Evolutionary conservation across 2,329 filamentous ascomycete species (phyloP).

Genomic region (Botrytis fragariae): DNA sequence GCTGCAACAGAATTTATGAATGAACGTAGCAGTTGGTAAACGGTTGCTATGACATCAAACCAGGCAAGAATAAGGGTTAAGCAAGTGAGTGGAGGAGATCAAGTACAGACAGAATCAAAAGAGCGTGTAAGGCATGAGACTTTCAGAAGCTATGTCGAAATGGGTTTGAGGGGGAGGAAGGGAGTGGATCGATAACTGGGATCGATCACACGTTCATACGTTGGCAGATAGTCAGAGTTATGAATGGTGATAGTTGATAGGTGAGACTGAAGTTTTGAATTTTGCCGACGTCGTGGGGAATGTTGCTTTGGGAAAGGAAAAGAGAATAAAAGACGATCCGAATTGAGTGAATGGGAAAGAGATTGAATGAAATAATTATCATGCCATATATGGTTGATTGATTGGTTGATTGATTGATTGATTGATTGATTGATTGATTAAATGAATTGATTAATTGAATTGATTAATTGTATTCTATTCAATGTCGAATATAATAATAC

Average conservation of each 20-base stretch:
- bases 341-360: neutral
- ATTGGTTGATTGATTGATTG: neutral
- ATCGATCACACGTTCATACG: constrained; percentile 2
- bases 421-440: too few relatives aligned
- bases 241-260: neutral
- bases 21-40: neutral
- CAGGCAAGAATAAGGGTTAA: constrained; percentile 6
- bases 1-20: neutral
- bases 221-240: neutral
- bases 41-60: constrained; percentile 13
- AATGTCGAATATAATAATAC: neutral
- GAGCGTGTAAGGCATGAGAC: neutral
- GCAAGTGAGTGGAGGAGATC: constrained; percentile 6
- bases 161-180: neutral
- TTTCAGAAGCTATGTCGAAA: constrained; percentile 2
- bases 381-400: neutral
- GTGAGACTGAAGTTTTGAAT: neutral
- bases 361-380: neutral
- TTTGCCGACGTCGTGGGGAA: constrained; percentile 5
- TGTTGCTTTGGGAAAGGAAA: neutral
- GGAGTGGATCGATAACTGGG: constrained; percentile 6
- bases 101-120: neutral
- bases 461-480: neutral
- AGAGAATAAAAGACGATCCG: neutral
- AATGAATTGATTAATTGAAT: neutral